Evolutionary conservation across 139 green algal species (phyloP), one percentile per base, ranked within the genome.

Genomic region (Chlamydomonas sp.): DNA sequence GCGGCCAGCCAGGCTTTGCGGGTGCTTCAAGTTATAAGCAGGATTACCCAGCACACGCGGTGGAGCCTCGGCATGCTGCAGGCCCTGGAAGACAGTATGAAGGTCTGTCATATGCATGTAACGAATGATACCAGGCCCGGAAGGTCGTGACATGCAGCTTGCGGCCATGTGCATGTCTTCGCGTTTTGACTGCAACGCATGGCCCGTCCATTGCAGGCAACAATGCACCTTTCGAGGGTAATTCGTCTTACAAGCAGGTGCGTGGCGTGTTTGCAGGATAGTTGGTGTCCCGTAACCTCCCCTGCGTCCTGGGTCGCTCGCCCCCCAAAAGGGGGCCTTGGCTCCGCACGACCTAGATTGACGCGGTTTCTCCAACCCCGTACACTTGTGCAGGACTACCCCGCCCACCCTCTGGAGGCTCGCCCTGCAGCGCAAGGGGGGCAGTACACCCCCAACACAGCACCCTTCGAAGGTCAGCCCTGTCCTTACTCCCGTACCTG

Each of bases 181-280:
- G 0, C 18, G 17, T 84, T 16, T 2, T 83, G 60, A 69, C 4
- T 5, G 62, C 59, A 17, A 75, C 79, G 5, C 18, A 60, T 71
- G 15, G 15, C 9, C 9, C 77, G 2, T 82, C 16, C 31, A 17
- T 4, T 17, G 5, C 80, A 85, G 80, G 68, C 68, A 85, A 85
- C 66, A 60, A 4, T 5, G 77, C 57, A 2, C 85, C 85, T 5
- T 89, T 89, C 69, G 77, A 89, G 15, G 85, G 85, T 61, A 80
- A 17, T 73, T 89, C 85, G 17, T 76, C 77, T 49, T 89, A 89
- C 85, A 89, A 83, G 61, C 67, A 79, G 73, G n/a, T n/a, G n/a
- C n/a, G n/a, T n/a, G n/a, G n/a, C n/a, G n/a, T n/a, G n/a, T n/a
- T n/a, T n/a, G n/a, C n/a, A n/a, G n/a, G n/a, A n/a, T n/a, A n/a